Evolutionary conservation across 148 eudicot genomes (phyloP), one percentile per base, ranked within the genome.

Genomic region (Rhododendron vialii): DNA sequence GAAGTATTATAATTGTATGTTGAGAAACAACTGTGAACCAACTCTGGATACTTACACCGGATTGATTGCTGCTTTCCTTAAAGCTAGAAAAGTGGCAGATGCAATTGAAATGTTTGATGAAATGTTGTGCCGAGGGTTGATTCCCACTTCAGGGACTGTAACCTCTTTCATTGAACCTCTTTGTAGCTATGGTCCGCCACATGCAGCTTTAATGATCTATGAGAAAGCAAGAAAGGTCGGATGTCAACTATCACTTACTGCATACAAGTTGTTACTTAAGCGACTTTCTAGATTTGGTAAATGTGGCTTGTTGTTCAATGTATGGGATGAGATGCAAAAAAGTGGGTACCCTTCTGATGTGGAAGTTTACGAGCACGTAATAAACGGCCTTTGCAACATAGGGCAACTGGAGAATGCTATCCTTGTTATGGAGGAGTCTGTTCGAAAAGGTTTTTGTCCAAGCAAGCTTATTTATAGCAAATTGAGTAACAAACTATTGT

Each of bases 341-440:
- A 91, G 92, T 84, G 98, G 98, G 75, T 91, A 90, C 85, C 82
- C 89, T 87, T 91, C 93, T 73, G 98, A 95, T 86, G 84, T 90
- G 89, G 92, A 94, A 84, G 98, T 93, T 45, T 97, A 97, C 80
- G 98, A 95, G 88, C 87, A 92, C 86, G 87, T 93, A 63, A 89
- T 97, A 47, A 91, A 91, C 89, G 99, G 99, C 35, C 93, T 97
- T 83, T 97, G 96, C 87, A 94, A 95, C 85, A 93, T 89, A 38
- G 99, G 99, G 47, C 96, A 92, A 86, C 98, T 97, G 89, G 98
- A 97, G 83, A 94, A 90, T 84, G 99, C 99, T 43, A 91, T 92
- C 33, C 86, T 87, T 82, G 95, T 93, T 51, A 92, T 93, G 96
- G 98, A 94, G 89, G 98, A 95, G 86, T 91, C 92, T 74, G 79